phyloP scores from a whole-genome alignment of 306 rosid species.

The Canavalia ensiformis region DNA sequence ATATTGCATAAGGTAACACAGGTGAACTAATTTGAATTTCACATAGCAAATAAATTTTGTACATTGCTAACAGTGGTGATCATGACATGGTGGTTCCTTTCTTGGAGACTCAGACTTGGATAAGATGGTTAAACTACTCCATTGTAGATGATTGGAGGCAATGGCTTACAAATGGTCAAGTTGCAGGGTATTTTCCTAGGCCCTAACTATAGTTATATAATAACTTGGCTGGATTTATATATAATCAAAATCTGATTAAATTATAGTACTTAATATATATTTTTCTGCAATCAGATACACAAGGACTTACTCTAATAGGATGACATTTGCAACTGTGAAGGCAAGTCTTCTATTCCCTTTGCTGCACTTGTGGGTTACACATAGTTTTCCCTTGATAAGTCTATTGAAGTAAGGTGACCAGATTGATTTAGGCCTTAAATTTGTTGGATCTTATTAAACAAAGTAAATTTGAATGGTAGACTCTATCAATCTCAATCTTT shows the following conservation, averaged over 20 bases:
- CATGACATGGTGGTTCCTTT: slow-evolving; percentile 56
- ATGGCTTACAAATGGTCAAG: slow-evolving; percentile 63
- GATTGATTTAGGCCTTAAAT: not conserved
- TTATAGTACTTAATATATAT: not conserved
- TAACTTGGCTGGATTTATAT: not conserved
- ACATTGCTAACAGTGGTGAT: slow-evolving; percentile 63
- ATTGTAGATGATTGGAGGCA: slow-evolving; percentile 79
- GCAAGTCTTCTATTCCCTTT: slow-evolving; percentile 44
- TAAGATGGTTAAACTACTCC: slow-evolving; percentile 67
- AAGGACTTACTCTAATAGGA: slow-evolving; percentile 65
- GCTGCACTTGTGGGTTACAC: not conserved
- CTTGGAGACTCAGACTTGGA: slow-evolving; percentile 75
- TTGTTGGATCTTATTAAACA: not conserved
- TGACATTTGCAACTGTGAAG: slow-evolving; percentile 85
- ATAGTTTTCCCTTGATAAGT: not conserved
- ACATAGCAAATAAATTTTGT: not conserved
- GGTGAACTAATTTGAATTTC: not conserved
- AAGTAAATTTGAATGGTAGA: not conserved
- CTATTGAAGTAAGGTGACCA: not conserved
- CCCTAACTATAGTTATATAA: not conserved
- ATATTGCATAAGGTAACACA: not conserved
- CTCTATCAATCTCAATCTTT: not conserved
- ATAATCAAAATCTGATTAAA: not conserved
- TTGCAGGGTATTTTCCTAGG: slow-evolving; percentile 65
- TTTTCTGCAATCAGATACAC: slow-evolving; percentile 59